Evolutionary conservation across 352 stramenopile genomes (phyloP).

Genomic region (Saprolegnia parasitica): DNA sequence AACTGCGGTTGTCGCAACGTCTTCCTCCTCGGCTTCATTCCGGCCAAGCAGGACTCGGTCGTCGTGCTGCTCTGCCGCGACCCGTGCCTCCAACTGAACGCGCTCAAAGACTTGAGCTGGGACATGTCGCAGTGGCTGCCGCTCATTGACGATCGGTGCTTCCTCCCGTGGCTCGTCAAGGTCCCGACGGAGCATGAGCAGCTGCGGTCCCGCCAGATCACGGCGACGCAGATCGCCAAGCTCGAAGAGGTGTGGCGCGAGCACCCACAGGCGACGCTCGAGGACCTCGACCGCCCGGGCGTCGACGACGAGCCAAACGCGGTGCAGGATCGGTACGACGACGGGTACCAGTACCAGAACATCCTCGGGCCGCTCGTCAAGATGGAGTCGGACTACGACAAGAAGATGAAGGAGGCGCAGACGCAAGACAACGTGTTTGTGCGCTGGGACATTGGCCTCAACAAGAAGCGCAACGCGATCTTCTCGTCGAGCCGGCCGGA

Average conservation of each 20-base stretch:
- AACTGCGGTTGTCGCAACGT: slow-evolving; percentile 98
- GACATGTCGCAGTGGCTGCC: slow-evolving; percentile 98
- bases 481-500: slow-evolving; percentile 91
- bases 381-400: slow-evolving; percentile 99
- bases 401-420: slow-evolving; percentile 97
- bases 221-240: slow-evolving; percentile 85
- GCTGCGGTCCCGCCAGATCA: slow-evolving; percentile 92
- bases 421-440: slow-evolving; percentile 92
- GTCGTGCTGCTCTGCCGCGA: slow-evolving; percentile 98
- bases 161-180: slow-evolving; percentile 97
- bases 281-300: slow-evolving; percentile 93
- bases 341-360: slow-evolving; percentile 99
- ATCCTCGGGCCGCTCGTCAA: slow-evolving; percentile 99
- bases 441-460: slow-evolving; percentile 94
- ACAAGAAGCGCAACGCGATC: slow-evolving; percentile 95
- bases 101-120: slow-evolving; percentile 99
- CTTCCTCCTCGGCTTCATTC: slow-evolving; percentile 98
- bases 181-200: slow-evolving; percentile 89
- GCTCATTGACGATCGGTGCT: slow-evolving; percentile 96
- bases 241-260: slow-evolving; percentile 94
- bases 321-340: slow-evolving; percentile 93
- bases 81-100: slow-evolving; percentile 94
- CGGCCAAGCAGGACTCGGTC: slow-evolving; percentile 92
- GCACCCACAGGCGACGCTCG: slow-evolving; percentile 93
- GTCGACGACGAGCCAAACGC: slow-evolving; percentile 85